Evolutionary conservation across 73 alveolate genomes (phyloP).

Genomic region (Paramecium octaurelia): DNA sequence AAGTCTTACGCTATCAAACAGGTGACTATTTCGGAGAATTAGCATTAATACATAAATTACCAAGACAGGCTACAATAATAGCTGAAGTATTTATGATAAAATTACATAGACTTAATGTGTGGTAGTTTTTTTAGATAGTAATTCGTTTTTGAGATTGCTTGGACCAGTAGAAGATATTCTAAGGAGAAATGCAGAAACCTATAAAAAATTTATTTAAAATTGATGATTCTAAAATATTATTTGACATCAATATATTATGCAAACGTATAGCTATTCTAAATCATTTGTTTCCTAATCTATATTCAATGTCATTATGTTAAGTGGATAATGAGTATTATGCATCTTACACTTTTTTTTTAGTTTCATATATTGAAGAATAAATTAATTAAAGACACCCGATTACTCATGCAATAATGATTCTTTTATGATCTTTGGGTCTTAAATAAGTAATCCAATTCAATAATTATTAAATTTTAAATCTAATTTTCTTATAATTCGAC

Average conservation of each 20-base stretch:
- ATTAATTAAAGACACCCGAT: too few relatives aligned
- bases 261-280: neutral
- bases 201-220: slow-evolving; percentile 51
- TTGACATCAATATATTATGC: neutral
- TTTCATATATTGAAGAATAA: too few relatives aligned
- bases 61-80: slow-evolving; percentile 90
- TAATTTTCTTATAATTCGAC: too few relatives aligned
- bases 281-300: too few relatives aligned
- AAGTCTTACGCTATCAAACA: slow-evolving; percentile 72
- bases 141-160: slow-evolving; percentile 69
- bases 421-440: too few relatives aligned
- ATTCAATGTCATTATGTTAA: too few relatives aligned
- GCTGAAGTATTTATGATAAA: slow-evolving; percentile 64
- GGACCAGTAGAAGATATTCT: slow-evolving; percentile 78
- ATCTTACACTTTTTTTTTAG: too few relatives aligned
- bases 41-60: slow-evolving; percentile 88
- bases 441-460: too few relatives aligned
- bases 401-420: too few relatives aligned
- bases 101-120: slow-evolving; percentile 65
- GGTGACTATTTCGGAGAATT: slow-evolving; percentile 97
- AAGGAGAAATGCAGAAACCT: slow-evolving; percentile 67
- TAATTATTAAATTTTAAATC: too few relatives aligned
- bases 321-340: too few relatives aligned
- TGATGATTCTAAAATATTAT: neutral
- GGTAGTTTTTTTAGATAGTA: slow-evolving; percentile 64